phyloP scores from a whole-genome alignment of 2,329 filamentous ascomycete genomes.

The Seiridium unicorne region DNA sequence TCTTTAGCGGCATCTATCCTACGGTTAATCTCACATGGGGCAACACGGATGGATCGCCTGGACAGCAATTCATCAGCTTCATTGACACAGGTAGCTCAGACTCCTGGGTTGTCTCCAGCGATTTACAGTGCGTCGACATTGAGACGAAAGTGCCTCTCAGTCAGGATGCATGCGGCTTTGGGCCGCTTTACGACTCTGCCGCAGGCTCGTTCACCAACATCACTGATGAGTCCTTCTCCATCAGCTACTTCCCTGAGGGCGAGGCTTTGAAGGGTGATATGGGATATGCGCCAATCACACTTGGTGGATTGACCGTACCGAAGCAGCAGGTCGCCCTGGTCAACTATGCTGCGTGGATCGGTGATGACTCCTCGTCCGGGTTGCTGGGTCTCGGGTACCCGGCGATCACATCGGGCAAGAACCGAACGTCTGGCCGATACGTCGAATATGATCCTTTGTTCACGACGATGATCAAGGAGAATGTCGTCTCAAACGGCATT shows the following conservation, averaged over 20 bases:
- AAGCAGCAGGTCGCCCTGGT: conserved; percentile 6
- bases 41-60: conserved; percentile 9
- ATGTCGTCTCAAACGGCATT: neutral
- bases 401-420: conserved; percentile 8
- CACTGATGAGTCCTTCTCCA: conserved; percentile 8
- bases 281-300: conserved; percentile 2
- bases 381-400: conserved; percentile 10
- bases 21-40: conserved; percentile 17
- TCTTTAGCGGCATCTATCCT: conserved; percentile 17
- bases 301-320: conserved; percentile 6
- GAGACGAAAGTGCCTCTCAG: conserved; percentile 6
- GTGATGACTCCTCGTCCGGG: conserved; percentile 1
- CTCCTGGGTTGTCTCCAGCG: conserved; percentile 5
- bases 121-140: conserved; percentile 7
- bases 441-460: conserved; percentile 4
- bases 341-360: conserved; percentile 8
- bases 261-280: conserved; percentile 7
- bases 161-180: conserved; percentile 16
- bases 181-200: conserved; percentile 12
- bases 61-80: conserved; percentile 17
- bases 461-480: conserved; percentile 5
- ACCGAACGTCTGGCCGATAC: conserved; percentile 6
- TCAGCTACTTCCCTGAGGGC: conserved; percentile 12
- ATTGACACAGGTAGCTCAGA: conserved; percentile 9
- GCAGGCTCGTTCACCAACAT: conserved; percentile 9